Base-by-base conservation (phyloP, 164 flowering plant genomes). In the Dillenia turbinata region DNA sequence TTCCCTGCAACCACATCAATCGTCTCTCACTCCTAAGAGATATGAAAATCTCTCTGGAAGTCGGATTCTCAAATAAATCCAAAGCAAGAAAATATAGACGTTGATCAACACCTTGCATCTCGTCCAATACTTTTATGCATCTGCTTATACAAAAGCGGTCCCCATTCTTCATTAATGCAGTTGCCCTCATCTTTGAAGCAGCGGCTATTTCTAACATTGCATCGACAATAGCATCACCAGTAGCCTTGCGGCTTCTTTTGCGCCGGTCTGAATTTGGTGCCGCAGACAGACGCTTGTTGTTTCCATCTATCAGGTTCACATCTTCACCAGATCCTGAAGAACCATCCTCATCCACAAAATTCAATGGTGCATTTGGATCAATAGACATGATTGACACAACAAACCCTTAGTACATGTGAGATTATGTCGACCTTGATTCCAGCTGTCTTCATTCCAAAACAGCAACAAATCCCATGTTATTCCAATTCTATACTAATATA, bases 181-280 rank as follows among this genome's bases (percentile, higher is more conserved):
- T 69, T 26, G 88, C 87, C 72, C 89, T 82, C 84, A 83, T 75
- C 64, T 75, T 85, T 16, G 91, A 88, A 73, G 95, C 95, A 67
- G 90, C 78, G 10, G 95, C 95, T 64, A 85, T 82, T 73, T 81
- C 89, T 49, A 86, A 72, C 88, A 88, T 84, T 44, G 95, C 95
- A 69, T 84, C 91, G 26, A 81, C 91, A 65, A 88, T 81, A 33
- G 89, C 89, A 73, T 85, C 83, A 47, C 79, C 79, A 13, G 80
- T 71, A 49, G 83, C 85, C 73, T 83, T 88, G 12, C 87, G 86
- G 62, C 79, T 77, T 73, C 91, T 85, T 76, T 86, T 88, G 19
- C 76, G 78, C 52, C 74, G 79, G 24, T 78, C 81, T 40, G 89
- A 68, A 75, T 68, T 67, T 10, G 85, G 73, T 2, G 77, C 62